Evolutionary conservation across 106 monocot genomes (phyloP), one percentile per base, ranked within the genome.

Genomic region (Dioscorea alata): DNA sequence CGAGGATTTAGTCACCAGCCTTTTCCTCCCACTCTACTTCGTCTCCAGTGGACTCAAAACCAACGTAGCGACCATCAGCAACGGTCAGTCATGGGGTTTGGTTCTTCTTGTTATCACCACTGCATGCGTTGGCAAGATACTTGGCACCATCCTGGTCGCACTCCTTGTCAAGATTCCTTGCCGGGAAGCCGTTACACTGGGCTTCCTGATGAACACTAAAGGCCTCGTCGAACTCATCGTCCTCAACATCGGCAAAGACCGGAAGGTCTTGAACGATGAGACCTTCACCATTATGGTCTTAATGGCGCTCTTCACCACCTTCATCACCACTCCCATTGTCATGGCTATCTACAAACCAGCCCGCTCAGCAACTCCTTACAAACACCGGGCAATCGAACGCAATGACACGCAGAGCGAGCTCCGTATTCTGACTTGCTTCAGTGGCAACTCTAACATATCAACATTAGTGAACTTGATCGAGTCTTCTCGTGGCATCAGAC

Each of bases 181-280:
- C 12, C 68, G 74, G 12, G 82, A 83, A 22, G 78, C 78, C 12
- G 23, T 83, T 1, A 56, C 78, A 4, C 78, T 83, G 2, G 82
- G 82, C 13, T 58, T 83, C 52, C 69, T 83, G 21, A 83, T 83
- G 82, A 83, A 83, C 65, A 83, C 82, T 18, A 83, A 78, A 50
- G 82, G 82, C 8, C 74, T 83, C 48, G 78, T 83, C n/a, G 82
- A 83, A 70, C 78, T 83, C 4, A 74, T 83, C 19, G 82, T 83
- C 24, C 77, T 83, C 61, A 83, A 83, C 74, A 78, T 83, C 22
- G 82, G 82, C 24, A 66, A 50, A 17, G 82, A 83, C 64, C 73
- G 78, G 16, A 74, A 78, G 1, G 51, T 51, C 8, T 18, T 65
- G 13, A 65, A 84, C 32, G 84, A 84, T 50, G 84, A 84, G 69